Evolutionary conservation across 495 filamentous ascomycete genomes (phyloP).

Genomic region (Eremomyces bilateralis): DNA sequence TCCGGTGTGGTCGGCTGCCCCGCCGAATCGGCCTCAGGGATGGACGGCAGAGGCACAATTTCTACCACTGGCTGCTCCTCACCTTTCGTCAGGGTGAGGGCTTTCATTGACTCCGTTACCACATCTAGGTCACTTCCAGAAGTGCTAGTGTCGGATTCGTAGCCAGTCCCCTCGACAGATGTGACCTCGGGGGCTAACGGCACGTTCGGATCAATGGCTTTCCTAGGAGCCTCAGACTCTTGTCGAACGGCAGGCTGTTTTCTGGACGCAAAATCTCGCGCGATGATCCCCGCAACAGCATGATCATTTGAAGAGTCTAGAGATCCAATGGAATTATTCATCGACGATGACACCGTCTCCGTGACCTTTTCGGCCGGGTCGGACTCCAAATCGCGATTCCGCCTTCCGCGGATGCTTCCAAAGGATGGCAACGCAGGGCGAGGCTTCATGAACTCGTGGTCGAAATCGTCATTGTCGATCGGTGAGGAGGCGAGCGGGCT

Average conservation of each 20-base stretch:
- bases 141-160: constrained; percentile 32
- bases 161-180: constrained; percentile 35
- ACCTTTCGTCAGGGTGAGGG: too few species aligned
- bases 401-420: constrained; percentile 43
- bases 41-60: too few species aligned
- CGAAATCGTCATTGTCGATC: constrained; percentile 25
- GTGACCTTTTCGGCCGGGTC: constrained; percentile 19
- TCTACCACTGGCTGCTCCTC: too few species aligned
- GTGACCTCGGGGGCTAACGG: constrained; percentile 46
- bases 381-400: constrained; percentile 6
- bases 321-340: constrained; percentile 10
- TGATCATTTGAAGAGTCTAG: constrained; percentile 39
- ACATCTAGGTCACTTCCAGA: too few species aligned
- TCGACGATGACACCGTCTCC: constrained; percentile 15
- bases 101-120: too few species aligned
- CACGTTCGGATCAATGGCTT: constrained; percentile 20
- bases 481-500: neutral
- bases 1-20: neutral
- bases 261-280: constrained; percentile 21
- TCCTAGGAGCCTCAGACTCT: constrained; percentile 12
- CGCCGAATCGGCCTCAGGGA: too few species aligned
- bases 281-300: constrained; percentile 35
- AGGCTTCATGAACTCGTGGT: constrained; percentile 47
- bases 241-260: neutral
- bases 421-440: constrained; percentile 63